Base-by-base conservation (phyloP, 495 filamentous ascomycete genomes). In the Diplogelasinospora grovesii region DNA sequence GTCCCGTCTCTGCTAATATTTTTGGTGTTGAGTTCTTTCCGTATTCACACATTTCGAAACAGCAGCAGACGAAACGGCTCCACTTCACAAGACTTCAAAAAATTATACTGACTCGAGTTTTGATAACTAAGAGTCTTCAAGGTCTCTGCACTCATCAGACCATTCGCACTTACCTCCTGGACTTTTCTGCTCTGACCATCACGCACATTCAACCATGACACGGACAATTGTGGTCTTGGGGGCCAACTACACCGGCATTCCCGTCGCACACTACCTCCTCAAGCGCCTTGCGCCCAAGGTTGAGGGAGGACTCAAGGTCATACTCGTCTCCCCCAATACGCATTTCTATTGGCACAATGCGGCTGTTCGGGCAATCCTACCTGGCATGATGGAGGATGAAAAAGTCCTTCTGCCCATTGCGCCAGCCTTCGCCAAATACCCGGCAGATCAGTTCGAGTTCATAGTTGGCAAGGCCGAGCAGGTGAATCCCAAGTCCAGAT, bases 211-310 rank as follows among this genome's bases (percentile, higher is more conserved):
- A 30, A 39, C 39, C 37, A 68, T 66, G 66, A 42, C 52, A n/a
- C 64, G 60, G 43, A 71, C 64, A 20, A 51, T 87, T 36, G 63
- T 85, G n/a, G 65, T 88, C 28, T 68, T 86, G 8, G 83, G 83
- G 25, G 82, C 69, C 41, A 75, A 72, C 38, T 68, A 58, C 51
- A 70, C 72, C n/a, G 82, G 81, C 35, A 43, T 83, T 1, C 54
- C 60, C 13, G 56, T 78, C 27, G 74, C 80, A 3, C 79, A 85
- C 57, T 69, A 75, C 40, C 58, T 81, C 25, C 64, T 83, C 11
- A 65, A 69, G 33, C 63, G 74, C 48, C 67, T 59, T 5, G 40
- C 68, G 14, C 45, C 61, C 18, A 53, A 60, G n/a, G 50, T 50
- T n/a, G 34, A 43, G 38, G 20, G 23, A 8, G 54, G 45, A 27